Conservation (phyloP, 176 grass and related monocot genomes). For the Stipa capillata region DNA sequence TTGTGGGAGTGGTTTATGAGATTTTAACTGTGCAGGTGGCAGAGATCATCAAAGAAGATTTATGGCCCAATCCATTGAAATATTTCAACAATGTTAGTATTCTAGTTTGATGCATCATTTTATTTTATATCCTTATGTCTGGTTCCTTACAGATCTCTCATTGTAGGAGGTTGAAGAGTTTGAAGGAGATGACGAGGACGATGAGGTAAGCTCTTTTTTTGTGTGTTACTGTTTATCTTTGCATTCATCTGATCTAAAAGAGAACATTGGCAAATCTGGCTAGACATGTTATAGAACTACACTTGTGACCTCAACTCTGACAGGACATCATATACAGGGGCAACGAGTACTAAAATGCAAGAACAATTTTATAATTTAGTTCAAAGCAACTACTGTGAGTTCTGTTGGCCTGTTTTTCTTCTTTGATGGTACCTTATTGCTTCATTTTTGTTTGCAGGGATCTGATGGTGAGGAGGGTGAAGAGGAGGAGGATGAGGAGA, state of each 20-base stretch:
- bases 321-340: background rate
- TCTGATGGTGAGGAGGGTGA: conserved; percentile 43
- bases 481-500: conserved; percentile 38
- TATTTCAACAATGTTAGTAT: conserved; percentile 95
- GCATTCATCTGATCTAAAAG: background rate
- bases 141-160: conserved; percentile 12
- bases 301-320: background rate
- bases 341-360: background rate
- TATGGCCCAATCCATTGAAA: conserved; percentile 99
- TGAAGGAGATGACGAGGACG: conserved; percentile 73
- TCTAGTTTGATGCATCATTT: background rate
- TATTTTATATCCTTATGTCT: background rate
- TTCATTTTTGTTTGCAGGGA: conserved; percentile 24
- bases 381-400: background rate
- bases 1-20: background rate
- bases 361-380: background rate
- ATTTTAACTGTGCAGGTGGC: conserved; percentile 54
- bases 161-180: conserved; percentile 79
- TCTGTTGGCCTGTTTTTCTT: background rate
- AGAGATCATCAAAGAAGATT: conserved; percentile 98
- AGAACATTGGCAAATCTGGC: background rate
- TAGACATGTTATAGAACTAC: background rate
- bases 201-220: conserved; percentile 48
- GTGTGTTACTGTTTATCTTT: background rate
- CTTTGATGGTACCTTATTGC: background rate